These are phyloP conservation scores for Naganishia friedmannii DNA, from an alignment of 768 basidiomycete species.

Conservation along the genomic window DNA sequence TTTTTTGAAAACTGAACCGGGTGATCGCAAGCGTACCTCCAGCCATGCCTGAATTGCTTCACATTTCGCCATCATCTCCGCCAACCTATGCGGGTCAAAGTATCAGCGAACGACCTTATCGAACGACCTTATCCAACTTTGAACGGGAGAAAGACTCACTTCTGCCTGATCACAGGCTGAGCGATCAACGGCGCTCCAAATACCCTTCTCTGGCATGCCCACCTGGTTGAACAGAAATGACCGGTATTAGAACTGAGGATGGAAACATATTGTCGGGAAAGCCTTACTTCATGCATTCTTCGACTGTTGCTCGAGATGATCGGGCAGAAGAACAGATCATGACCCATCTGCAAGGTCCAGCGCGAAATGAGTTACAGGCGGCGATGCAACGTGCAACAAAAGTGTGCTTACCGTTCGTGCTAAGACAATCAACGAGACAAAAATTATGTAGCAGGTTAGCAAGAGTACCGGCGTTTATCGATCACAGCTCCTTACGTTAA, in stretches of 20 bases:
- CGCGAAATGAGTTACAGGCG: neutral
- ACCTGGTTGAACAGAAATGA: conserved; percentile 55
- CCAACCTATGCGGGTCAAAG: conserved; percentile 55
- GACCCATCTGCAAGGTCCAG: conserved; percentile 61
- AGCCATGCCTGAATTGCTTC: conserved; percentile 83
- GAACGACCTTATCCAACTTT: neutral
- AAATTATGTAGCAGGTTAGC: neutral
- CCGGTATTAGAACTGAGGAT: neutral
- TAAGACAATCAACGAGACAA: conserved; percentile 21
- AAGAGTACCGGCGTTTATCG: neutral
- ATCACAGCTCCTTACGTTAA: conserved; percentile 58
- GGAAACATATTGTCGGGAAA: neutral
- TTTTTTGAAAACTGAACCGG: too few species aligned
- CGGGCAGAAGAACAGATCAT: conserved; percentile 75
- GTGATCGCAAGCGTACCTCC: conserved; percentile 53
- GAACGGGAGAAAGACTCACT: conserved; percentile 50
- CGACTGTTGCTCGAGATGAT: conserved; percentile 70
- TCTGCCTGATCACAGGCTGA: conserved; percentile 81
- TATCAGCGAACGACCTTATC: neutral
- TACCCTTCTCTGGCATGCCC: conserved; percentile 82
- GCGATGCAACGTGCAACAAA: neutral
- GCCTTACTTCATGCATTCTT: conserved; percentile 73
- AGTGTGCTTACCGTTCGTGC: conserved; percentile 62
- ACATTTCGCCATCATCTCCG: conserved; percentile 79
- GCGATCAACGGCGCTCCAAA: conserved; percentile 77